A percentile compares a stretch with the other conserved stretches of the same genome.
Conservation (phyloP, 768 basidiomycete genomes). For the Russula earlei region DNA sequence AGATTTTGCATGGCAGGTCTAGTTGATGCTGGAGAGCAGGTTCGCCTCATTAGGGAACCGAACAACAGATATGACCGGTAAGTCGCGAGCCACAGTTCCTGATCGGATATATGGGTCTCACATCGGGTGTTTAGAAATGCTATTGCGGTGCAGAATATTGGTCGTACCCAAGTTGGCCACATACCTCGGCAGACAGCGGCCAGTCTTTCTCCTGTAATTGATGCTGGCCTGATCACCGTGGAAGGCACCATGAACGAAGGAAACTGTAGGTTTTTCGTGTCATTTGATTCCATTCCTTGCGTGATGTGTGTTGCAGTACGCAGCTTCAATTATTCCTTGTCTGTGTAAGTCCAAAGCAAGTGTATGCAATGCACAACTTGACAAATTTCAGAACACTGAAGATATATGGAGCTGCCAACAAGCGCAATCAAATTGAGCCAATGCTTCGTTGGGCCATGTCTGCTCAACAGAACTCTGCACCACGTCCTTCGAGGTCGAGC, state of each 20-base stretch:
- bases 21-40: slow-evolving; percentile 74
- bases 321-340: slow-evolving; percentile 44
- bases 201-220: slow-evolving; percentile 63
- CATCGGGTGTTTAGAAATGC: slow-evolving; percentile 44
- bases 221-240: slow-evolving; percentile 48
- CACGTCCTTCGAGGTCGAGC: not conserved
- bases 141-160: slow-evolving; percentile 75
- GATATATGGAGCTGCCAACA: slow-evolving; percentile 61
- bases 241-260: slow-evolving; percentile 68
- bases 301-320: slow-evolving; percentile 27
- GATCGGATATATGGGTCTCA: not conserved
- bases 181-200: slow-evolving; percentile 50
- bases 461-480: slow-evolving; percentile 40
- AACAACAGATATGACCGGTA: slow-evolving; percentile 60
- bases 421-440: slow-evolving; percentile 52
- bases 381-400: slow-evolving; percentile 43
- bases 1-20: slow-evolving; percentile 38
- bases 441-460: slow-evolving; percentile 69
- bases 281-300: not conserved
- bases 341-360: slow-evolving; percentile 39
- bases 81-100: not conserved
- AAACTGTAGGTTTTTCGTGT: slow-evolving; percentile 39
- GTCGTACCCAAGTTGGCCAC: slow-evolving; percentile 70
- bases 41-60: slow-evolving; percentile 57
- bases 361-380: not conserved